phyloP scores from a whole-genome alignment of 177 flowering plant genomes.

The Vitis hybrid region DNA sequence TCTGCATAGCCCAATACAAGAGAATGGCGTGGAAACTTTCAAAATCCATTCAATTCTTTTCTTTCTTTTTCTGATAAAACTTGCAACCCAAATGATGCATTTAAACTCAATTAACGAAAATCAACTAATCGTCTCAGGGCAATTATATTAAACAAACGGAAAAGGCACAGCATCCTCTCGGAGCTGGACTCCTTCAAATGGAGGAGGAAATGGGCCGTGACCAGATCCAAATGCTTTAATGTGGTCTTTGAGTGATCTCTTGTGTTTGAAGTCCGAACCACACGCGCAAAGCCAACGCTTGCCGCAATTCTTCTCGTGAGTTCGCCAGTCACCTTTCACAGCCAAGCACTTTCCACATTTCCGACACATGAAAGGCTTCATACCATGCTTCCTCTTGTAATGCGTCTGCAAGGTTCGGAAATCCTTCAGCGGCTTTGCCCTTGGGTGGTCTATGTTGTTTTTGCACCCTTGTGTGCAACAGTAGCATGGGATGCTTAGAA shows the following conservation, averaged over 20 bases:
- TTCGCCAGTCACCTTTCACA: slow-evolving; percentile 73
- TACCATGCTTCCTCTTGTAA: slow-evolving; percentile 69
- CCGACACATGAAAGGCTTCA: slow-evolving; percentile 52
- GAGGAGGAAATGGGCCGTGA: slow-evolving; percentile 38
- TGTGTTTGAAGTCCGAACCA: slow-evolving; percentile 75
- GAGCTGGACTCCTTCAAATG: slow-evolving; percentile 18
- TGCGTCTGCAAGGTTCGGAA: slow-evolving; percentile 63
- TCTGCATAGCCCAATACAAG: too few relatives aligned
- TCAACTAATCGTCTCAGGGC: too few relatives aligned
- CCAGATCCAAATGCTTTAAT: slow-evolving; percentile 56
- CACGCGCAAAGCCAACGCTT: slow-evolving; percentile 68
- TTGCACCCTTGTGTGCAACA: slow-evolving; percentile 71
- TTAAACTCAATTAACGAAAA: too few relatives aligned
- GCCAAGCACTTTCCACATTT: slow-evolving; percentile 64
- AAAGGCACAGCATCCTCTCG: slow-evolving; percentile 4
- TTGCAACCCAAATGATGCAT: too few relatives aligned
- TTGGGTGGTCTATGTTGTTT: slow-evolving; percentile 63
- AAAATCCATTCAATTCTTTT: too few relatives aligned
- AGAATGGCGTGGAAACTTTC: too few relatives aligned
- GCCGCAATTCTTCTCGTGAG: slow-evolving; percentile 79
- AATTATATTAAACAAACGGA: neutral
- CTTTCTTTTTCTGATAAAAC: too few relatives aligned
- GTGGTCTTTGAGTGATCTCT: slow-evolving; percentile 68
- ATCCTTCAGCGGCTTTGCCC: slow-evolving; percentile 59
- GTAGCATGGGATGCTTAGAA: slow-evolving; percentile 62